Evolutionary conservation across 805 yeast species (phyloP), one percentile per base, ranked within the genome.

Genomic region (Saccharomycopsis lassenensis): DNA sequence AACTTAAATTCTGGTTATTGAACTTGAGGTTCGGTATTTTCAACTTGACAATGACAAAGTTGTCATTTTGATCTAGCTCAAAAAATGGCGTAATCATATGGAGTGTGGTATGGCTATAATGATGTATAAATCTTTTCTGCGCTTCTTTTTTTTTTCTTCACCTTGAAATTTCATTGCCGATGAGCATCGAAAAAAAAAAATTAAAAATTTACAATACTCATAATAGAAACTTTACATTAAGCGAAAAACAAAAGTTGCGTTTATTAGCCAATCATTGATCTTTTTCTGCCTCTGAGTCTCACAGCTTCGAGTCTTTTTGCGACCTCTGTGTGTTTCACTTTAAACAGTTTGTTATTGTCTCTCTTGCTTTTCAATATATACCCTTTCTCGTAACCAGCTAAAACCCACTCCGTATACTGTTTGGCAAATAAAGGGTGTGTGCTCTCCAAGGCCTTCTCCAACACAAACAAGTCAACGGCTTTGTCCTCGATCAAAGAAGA

Each of bases 11-110:
- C 12, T 71, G 63, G 0, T 95, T 76, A 45, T 70, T 73, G 52
- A 81, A 79, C 28, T 94, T 63, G 23, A 85, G 65, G 48, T 77
- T 80, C 0, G 87, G 71, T 1, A 89, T 76, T 29, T 72, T 65
- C 29, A 89, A 69, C 16, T 69, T 67, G 2, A 91, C 62, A 40
- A 56, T 61, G 1, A 91, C 53, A 49, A 64, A 79, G 43, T 77
- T 80, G 2, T 78, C 86, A 54, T 84, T 82, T 55, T 91, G 97
- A 1, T 61, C 49, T 5, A 89, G 72, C 3, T 65, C 67, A 59
- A 91, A 91, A 37, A 67, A 67, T 3, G 98, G 98, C 0, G 97
- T 87, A 29, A 89, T 64, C 97, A 89, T 89, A n/a, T n/a, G n/a
- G n/a, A n/a, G n/a, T n/a, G n/a, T n/a, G n/a, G n/a, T 10, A 3